These are phyloP conservation scores for Tulasnella sp. DNA, from an alignment of 768 basidiomycete species.

Conservation along the genomic window DNA sequence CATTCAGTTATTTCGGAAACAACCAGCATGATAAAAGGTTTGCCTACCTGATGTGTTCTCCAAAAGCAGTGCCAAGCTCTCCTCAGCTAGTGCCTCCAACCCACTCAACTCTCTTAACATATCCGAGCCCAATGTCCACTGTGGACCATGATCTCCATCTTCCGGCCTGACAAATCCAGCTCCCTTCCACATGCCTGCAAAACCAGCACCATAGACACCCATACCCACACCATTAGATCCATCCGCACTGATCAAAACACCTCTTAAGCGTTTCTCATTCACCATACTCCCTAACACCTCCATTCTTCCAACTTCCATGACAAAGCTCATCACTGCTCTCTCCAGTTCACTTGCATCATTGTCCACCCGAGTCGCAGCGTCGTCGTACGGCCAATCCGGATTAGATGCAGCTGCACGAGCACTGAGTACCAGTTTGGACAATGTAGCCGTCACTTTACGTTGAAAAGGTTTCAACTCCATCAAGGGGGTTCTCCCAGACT, in stretches of 20 bases:
- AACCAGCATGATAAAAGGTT: not conserved
- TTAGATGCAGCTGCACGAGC: slow-evolving; percentile 55
- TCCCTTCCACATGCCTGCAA: slow-evolving; percentile 66
- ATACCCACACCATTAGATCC: slow-evolving; percentile 38
- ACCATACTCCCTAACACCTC: slow-evolving; percentile 27
- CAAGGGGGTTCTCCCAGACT: slow-evolving; percentile 11
- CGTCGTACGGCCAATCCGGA: slow-evolving; percentile 20
- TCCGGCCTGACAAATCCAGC: slow-evolving; percentile 55
- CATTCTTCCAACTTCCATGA: slow-evolving; percentile 28
- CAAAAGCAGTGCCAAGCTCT: slow-evolving; percentile 29
- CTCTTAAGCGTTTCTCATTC: slow-evolving; percentile 29
- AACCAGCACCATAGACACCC: slow-evolving; percentile 69
- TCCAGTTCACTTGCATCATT: slow-evolving; percentile 24
- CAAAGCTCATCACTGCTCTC: slow-evolving; percentile 21
- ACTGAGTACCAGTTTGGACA: slow-evolving; percentile 79
- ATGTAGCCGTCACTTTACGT: slow-evolving; percentile 73
- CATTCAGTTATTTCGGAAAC: not conserved
- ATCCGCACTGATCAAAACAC: slow-evolving; percentile 23
- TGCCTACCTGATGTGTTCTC: not conserved
- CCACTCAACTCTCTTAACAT: slow-evolving; percentile 42
- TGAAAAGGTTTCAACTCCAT: slow-evolving; percentile 59
- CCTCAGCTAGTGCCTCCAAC: slow-evolving; percentile 38
- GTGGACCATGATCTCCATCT: slow-evolving; percentile 21
- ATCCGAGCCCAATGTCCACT: slow-evolving; percentile 36
- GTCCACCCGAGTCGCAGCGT: slow-evolving; percentile 22